Evolutionary conservation across 2,329 filamentous ascomycete species (phyloP).

Genomic region (Talaromyces sp.): DNA sequence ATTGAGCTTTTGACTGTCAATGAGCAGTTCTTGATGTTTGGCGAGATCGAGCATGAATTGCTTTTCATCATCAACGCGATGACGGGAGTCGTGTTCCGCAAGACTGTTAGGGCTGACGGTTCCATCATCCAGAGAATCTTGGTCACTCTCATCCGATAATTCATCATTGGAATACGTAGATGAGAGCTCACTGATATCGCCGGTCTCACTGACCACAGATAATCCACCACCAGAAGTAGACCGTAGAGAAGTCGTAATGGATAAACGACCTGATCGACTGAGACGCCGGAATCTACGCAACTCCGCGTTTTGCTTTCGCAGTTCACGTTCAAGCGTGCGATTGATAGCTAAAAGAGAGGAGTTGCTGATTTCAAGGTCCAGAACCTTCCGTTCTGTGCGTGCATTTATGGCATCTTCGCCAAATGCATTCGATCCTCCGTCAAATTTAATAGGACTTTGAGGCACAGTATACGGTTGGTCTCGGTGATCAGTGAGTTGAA

Average conservation of each 20-base stretch:
- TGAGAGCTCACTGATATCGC: slow-evolving; percentile 34
- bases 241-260: slow-evolving; percentile 51
- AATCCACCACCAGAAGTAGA: slow-evolving; percentile 45
- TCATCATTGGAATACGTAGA: slow-evolving; percentile 32
- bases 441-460: slow-evolving; percentile 49
- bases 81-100: slow-evolving; percentile 43
- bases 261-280: slow-evolving; percentile 73
- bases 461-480: slow-evolving; percentile 53
- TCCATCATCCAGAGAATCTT: slow-evolving; percentile 35
- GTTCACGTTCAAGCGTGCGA: slow-evolving; percentile 81
- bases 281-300: slow-evolving; percentile 81
- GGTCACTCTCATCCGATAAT: slow-evolving; percentile 40
- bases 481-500: slow-evolving; percentile 36
- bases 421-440: slow-evolving; percentile 49
- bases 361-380: slow-evolving; percentile 95
- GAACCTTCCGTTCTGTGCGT: slow-evolving; percentile 85
- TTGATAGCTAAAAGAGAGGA: slow-evolving; percentile 95
- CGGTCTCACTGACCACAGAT: slow-evolving; percentile 46
- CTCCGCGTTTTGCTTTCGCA: slow-evolving; percentile 87
- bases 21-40: slow-evolving; percentile 78
- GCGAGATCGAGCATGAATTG: slow-evolving; percentile 79
- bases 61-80: slow-evolving; percentile 73
- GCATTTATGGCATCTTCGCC: slow-evolving; percentile 83
- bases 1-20: slow-evolving; percentile 87
- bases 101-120: slow-evolving; percentile 34